Conservation (phyloP, 768 basidiomycete genomes). For the Macrocybe gigantea region DNA sequence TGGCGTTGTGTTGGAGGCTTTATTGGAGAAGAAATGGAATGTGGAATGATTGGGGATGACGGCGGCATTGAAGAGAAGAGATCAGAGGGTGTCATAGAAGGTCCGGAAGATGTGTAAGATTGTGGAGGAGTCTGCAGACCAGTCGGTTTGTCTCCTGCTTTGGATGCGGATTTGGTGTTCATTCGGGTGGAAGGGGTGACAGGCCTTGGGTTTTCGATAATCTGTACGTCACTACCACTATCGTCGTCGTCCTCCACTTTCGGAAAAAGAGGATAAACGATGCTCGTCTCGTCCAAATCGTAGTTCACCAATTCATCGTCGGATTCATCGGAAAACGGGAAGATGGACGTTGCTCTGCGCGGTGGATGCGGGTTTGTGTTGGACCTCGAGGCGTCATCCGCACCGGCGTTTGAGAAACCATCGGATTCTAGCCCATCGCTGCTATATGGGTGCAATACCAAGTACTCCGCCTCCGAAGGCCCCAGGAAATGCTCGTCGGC, state of each 20-base stretch:
- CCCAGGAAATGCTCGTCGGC: conserved; percentile 3
- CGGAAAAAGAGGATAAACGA: conserved; percentile 23
- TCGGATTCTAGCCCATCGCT: too few relatives aligned
- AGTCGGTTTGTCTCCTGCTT: conserved; percentile 14
- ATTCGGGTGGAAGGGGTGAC: conserved; percentile 1
- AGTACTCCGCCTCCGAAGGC: not conserved
- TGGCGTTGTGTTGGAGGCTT: conserved; percentile 10
- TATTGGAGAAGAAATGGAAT: conserved; percentile 12
- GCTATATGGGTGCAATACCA: too few relatives aligned
- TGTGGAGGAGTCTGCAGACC: conserved; percentile 33
- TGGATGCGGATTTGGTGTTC: not conserved
- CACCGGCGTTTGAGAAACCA: too few relatives aligned
- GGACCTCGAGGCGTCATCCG: too few relatives aligned
- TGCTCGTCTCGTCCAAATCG: conserved; percentile 35
- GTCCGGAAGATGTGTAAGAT: conserved; percentile 24
- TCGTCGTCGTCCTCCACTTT: conserved; percentile 11
- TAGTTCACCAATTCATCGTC: conserved; percentile 31
- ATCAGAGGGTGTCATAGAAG: conserved; percentile 14
- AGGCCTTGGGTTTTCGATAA: conserved; percentile 17
- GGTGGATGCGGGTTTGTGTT: too few relatives aligned
- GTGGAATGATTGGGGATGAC: conserved; percentile 12
- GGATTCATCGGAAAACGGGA: conserved; percentile 8
- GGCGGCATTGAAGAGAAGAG: conserved; percentile 17
- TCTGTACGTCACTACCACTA: conserved; percentile 29
- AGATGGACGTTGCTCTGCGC: not conserved